phyloP scores from a whole-genome alignment of 83 land plant genomes.

The Picea abies region DNA sequence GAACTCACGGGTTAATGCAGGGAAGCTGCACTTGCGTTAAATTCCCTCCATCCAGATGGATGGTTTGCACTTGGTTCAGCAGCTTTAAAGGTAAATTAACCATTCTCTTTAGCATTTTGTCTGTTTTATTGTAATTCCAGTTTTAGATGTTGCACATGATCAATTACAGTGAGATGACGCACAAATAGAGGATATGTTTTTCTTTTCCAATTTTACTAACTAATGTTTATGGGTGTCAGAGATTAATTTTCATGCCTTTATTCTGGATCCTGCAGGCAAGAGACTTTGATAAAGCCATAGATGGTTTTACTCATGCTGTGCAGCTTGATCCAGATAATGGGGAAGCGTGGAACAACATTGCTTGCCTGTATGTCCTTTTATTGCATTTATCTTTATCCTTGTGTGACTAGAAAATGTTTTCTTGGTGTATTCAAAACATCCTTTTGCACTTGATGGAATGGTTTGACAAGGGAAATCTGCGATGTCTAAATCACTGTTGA shows the following conservation, averaged over 20 bases:
- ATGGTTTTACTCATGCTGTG: slow-evolving; percentile 85
- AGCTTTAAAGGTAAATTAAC: slow-evolving; percentile 70
- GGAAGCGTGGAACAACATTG: slow-evolving; percentile 98
- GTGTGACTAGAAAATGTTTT: neutral
- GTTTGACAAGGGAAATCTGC: neutral
- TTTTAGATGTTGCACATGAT: neutral
- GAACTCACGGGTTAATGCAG: slow-evolving; percentile 22
- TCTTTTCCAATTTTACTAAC: neutral
- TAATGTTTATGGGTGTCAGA: neutral
- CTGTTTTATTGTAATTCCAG: neutral
- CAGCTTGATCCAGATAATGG: slow-evolving; percentile 99
- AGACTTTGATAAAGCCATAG: slow-evolving; percentile 85
- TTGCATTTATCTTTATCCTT: slow-evolving; percentile 4
- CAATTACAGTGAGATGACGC: neutral
- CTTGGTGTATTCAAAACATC: neutral
- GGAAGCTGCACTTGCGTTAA: slow-evolving; percentile 92
- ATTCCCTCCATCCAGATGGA: slow-evolving; percentile 96
- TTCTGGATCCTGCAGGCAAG: slow-evolving; percentile 50
- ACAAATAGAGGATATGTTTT: neutral
- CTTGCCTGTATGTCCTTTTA: slow-evolving; percentile 63
- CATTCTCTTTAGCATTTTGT: neutral
- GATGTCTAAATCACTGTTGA: neutral
- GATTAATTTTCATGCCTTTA: neutral
- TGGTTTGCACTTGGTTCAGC: slow-evolving; percentile 99
- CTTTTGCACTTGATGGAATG: neutral